Evolutionary conservation across 2,329 filamentous ascomycete species (phyloP).

Genomic region (Grosmannia serpens): DNA sequence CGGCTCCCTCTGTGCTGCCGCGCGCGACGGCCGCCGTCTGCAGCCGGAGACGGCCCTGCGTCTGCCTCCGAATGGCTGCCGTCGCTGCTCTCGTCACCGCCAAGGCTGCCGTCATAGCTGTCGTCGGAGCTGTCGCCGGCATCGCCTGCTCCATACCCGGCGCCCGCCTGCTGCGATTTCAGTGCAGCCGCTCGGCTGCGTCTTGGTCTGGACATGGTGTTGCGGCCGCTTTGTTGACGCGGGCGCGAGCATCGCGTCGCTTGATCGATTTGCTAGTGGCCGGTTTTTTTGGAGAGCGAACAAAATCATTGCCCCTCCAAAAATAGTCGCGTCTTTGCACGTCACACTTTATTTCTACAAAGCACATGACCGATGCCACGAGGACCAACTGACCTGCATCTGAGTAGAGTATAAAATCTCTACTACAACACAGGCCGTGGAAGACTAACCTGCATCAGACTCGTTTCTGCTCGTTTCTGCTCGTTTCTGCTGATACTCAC

Average conservation of each 20-base stretch:
- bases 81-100: background rate
- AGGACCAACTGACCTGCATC: too few relatives aligned
- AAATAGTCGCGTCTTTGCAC: background rate
- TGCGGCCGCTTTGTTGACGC: background rate
- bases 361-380: too few relatives aligned
- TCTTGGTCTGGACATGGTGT: background rate
- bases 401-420: too few relatives aligned
- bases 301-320: background rate
- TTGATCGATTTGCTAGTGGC: background rate
- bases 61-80: background rate
- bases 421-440: too few relatives aligned
- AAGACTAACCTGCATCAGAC: too few relatives aligned
- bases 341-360: too few relatives aligned
- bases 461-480: too few relatives aligned
- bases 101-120: background rate
- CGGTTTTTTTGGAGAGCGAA: background rate
- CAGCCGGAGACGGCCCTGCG: background rate
- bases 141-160: background rate
- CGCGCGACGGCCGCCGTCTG: background rate
- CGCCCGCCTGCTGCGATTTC: background rate
- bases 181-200: background rate
- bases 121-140: background rate
- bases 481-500: too few relatives aligned
- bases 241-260: background rate
- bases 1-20: too few relatives aligned